Evolutionary conservation across 2,329 filamentous ascomycete genomes (phyloP), one percentile per base, ranked within the genome.

Genomic region (Nemania sp.): DNA sequence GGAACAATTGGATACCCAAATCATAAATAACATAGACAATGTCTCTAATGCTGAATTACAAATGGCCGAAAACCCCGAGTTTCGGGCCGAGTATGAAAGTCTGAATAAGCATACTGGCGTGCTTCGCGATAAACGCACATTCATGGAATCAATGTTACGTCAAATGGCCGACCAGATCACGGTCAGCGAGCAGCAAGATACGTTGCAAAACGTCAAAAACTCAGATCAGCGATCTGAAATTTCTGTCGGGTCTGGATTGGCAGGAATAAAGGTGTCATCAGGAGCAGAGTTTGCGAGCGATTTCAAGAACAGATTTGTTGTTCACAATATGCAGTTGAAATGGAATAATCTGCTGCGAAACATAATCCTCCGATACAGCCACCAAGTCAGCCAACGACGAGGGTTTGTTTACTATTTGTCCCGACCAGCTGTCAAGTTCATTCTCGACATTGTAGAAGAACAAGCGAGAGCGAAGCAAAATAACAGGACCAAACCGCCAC

Each of bases 391-490:
- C 69, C 95, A 99, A 73, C 84, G 94, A 46, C 86, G 94, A 62
- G 95, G 94, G 47, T 97, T 99, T 68, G 87, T 99, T 24, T 99
- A 99, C 75, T 99, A 99, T 73, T 88, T 97, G 75, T 97, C 95
- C 9, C 85, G 93, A 41, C 86, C 91, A 59, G 95, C 94, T 3
- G 90, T 99, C 67, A 99, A 97, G 67, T 99, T 99, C 69, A 97
- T 99, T 53, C 78, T 97, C 8, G 94, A 99, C 70, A 96, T 99
- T 62, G 90, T 99, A 2, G 92, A 97, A 51, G 94, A 99, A 68
- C 92, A 97, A 70, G 83, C 84, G 61, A 94, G 89, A 70, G 83
- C 84, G 17, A 89, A 89, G 66, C 67, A 71, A 48, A 68, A 63
- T 24, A 68, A 65, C 28, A 70, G 66, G 47, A 56, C 68, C 28